Percentiles rank a stretch among this genome's conserved stretches.
Conservation (phyloP, 441 rosid species). For the Arabidopsis lyrata region DNA sequence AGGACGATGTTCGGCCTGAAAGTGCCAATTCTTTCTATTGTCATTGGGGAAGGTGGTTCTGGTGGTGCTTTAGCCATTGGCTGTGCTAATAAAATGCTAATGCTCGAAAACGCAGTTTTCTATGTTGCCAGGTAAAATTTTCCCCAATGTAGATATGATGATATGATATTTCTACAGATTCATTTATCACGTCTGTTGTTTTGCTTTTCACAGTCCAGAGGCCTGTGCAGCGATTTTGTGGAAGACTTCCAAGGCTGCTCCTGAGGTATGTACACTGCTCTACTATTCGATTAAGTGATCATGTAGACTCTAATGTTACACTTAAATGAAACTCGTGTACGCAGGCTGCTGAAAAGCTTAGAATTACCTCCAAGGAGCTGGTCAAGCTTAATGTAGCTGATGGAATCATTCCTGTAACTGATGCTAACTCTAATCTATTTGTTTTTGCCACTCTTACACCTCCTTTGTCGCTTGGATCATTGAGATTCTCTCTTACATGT, state of each 20-base stretch:
- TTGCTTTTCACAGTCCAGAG: conserved; percentile 69
- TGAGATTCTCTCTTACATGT: conserved; percentile 25
- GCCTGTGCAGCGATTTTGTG: conserved; percentile 97
- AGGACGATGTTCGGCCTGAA: conserved; percentile 93
- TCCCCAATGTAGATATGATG: background rate
- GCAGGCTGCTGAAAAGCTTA: conserved; percentile 94
- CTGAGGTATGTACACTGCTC: conserved; percentile 64
- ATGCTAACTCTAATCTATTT: conserved; percentile 27
- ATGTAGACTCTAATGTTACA: conserved; percentile 13
- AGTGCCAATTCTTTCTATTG: conserved; percentile 91
- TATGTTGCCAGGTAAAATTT: conserved; percentile 87
- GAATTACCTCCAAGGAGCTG: conserved; percentile 77
- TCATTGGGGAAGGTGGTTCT: conserved; percentile 98
- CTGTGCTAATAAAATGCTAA: conserved; percentile 85
- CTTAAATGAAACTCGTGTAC: conserved; percentile 19
- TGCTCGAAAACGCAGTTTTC: conserved; percentile 94
- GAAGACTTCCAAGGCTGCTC: conserved; percentile 88
- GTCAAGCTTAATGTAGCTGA: conserved; percentile 77
- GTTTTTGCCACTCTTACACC: conserved; percentile 4
- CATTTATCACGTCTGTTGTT: conserved; percentile 14
- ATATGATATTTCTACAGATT: background rate
- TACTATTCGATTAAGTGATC: conserved; percentile 27
- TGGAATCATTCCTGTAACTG: conserved; percentile 83
- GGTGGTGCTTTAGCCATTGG: conserved; percentile 97
- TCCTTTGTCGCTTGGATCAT: conserved; percentile 7